Base-by-base conservation (phyloP, 352 stramenopile species). In the Pythium grandisporangium region DNA sequence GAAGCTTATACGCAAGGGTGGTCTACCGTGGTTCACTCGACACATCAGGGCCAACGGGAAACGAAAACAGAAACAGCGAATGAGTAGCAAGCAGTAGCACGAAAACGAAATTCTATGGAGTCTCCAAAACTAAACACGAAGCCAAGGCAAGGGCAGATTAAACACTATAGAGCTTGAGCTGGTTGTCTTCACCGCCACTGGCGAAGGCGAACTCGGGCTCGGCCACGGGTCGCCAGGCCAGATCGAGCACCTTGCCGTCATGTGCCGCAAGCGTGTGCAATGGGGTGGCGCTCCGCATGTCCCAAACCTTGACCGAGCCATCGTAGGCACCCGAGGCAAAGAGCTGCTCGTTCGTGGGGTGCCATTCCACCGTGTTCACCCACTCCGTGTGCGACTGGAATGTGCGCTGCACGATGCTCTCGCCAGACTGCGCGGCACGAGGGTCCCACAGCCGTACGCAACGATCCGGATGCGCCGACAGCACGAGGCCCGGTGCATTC, bases 311-410 rank as follows among this genome's bases (percentile, higher is more conserved):
- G 38, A 85, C 75, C 4, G 60, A 58, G 13, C 80, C 77, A 41
- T 91, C 80, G 47, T 93, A 93, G 24, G 66, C 62, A n/a, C 56
- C 53, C 40, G 77, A 93, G 20, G 78, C 56, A 43, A 91, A 91
- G 19, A 90, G 48, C 38, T 76, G 51, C 39, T 74, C 63, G 46
- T 49, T 67, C 33, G 58, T 38, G 27, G 70, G 60, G 45, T 88
- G 70, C 77, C 77, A 93, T 12, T 61, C 55, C 16, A 89, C 75
- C 6, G 68, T 70, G 44, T 70, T 91, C 20, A 93, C 77, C 80
- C 80, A 93, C 51, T 86, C 60, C 55, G 76, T 83, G 61, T 93
- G 80, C 47, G 77, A 93, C 42, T 76, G 66, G 58, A 90, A 91
- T 22, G 74, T 93, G 42, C 63, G 58, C 60, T 90, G 72, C 24